phyloP scores from a whole-genome alignment of 225 moss, liverwort and hornwort species.

The Marchantia paleacea region DNA sequence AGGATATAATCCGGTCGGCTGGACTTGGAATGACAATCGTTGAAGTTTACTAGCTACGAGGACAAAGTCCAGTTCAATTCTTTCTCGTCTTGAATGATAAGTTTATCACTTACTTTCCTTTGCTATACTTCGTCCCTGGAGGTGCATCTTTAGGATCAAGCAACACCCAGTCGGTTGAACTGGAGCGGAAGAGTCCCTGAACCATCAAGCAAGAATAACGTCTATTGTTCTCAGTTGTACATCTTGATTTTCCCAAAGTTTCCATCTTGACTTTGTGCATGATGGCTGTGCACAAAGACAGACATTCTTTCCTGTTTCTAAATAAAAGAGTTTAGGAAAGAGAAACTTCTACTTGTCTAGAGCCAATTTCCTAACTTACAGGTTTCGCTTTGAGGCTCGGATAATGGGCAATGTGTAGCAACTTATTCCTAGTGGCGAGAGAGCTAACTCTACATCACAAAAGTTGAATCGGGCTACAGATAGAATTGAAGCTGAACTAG shows the following conservation, averaged over 20 bases:
- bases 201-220: not conserved
- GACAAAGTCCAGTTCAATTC: not conserved
- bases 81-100: not conserved
- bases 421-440: too few species aligned
- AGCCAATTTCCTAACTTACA: not conserved
- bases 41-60: not conserved
- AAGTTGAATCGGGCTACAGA: too few species aligned
- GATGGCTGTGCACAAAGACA: not conserved
- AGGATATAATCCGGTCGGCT: not conserved
- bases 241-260: not conserved
- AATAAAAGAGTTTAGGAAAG: not conserved
- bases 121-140: constrained; percentile 54
- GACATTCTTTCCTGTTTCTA: not conserved
- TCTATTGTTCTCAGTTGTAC: not conserved
- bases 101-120: constrained; percentile 58
- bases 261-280: not conserved
- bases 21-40: not conserved
- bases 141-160: constrained; percentile 69
- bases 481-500: not conserved
- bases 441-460: too few species aligned
- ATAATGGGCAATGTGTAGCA: not conserved
- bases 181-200: constrained; percentile 80
- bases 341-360: not conserved
- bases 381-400: not conserved
- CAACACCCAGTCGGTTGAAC: constrained; percentile 75